phyloP scores from a whole-genome alignment of 352 stramenopile species.

The Phytophthora hibernalis region DNA sequence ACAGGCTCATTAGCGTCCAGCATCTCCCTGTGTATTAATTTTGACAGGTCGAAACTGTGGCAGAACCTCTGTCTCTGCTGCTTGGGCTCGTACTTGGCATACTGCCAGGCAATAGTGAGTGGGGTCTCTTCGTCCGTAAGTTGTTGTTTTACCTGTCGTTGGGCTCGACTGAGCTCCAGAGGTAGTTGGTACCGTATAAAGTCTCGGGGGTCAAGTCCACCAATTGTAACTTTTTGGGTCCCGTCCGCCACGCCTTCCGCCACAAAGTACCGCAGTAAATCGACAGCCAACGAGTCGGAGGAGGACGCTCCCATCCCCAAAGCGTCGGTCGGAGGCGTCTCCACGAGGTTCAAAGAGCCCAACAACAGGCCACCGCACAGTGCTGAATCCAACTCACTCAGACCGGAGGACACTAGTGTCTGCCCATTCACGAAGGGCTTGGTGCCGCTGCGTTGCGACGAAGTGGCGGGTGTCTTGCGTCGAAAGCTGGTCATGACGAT shows the following conservation, averaged over 20 bases:
- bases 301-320: slow-evolving; percentile 19
- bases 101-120: slow-evolving; percentile 83
- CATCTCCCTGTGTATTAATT: slow-evolving; percentile 60
- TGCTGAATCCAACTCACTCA: slow-evolving; percentile 60
- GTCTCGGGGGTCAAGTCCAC: slow-evolving; percentile 42
- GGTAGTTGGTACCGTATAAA: slow-evolving; percentile 57
- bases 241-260: slow-evolving; percentile 59
- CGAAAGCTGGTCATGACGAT: slow-evolving; percentile 54
- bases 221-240: slow-evolving; percentile 44
- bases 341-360: slow-evolving; percentile 56
- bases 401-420: slow-evolving; percentile 60
- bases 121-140: slow-evolving; percentile 26
- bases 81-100: slow-evolving; percentile 63
- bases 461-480: slow-evolving; percentile 28
- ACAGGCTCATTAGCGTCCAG: slow-evolving; percentile 48
- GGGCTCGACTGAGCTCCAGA: slow-evolving; percentile 70
- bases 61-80: slow-evolving; percentile 54
- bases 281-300: slow-evolving; percentile 45
- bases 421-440: slow-evolving; percentile 80
- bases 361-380: slow-evolving; percentile 66
- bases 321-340: slow-evolving; percentile 30
- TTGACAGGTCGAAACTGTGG: slow-evolving; percentile 79
- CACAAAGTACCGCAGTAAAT: slow-evolving; percentile 73
- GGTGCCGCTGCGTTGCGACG: slow-evolving; percentile 40
- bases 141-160: slow-evolving; percentile 72